Percentiles rank a stretch among this genome's conserved stretches.
Conservation (phyloP, 179 eudicot species). For the Actinidia arguta region DNA sequence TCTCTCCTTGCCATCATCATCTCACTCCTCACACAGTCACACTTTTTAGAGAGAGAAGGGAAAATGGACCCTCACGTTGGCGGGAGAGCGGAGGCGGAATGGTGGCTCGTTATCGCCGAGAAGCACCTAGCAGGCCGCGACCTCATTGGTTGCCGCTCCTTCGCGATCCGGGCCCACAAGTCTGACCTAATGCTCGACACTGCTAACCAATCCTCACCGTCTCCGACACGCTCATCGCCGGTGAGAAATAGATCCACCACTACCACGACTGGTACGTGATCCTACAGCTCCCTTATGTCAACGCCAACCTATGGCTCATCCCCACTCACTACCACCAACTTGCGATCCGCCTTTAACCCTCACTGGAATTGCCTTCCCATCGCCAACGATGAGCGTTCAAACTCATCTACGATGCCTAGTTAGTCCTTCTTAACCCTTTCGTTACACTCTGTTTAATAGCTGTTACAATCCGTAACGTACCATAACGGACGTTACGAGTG, state of each 20-base stretch:
- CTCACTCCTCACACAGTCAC: no score
- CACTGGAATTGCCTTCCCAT: slow-evolving; percentile 52
- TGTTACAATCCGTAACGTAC: no score
- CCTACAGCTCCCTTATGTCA: slow-evolving; percentile 57
- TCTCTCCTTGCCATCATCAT: no score
- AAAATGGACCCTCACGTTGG: slow-evolving; percentile 50
- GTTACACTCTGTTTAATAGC: no score
- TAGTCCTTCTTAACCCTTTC: no score
- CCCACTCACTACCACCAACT: slow-evolving; percentile 59
- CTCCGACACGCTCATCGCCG: slow-evolving; percentile 77
- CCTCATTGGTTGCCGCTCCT: slow-evolving; percentile 69
- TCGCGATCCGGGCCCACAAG: slow-evolving; percentile 80
- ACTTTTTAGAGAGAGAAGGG: slow-evolving; percentile 5
- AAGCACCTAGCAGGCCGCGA: slow-evolving; percentile 70
- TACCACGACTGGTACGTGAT: slow-evolving; percentile 72
- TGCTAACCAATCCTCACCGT: slow-evolving; percentile 76
- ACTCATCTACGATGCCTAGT: no score
- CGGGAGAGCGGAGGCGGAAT: slow-evolving; percentile 65
- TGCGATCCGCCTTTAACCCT: slow-evolving; percentile 56
- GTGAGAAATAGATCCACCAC: slow-evolving; percentile 57
- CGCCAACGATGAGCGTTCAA: no score
- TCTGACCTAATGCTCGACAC: slow-evolving; percentile 73
- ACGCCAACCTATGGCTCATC: slow-evolving; percentile 60
- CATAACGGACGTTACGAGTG: no score
- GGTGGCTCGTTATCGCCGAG: slow-evolving; percentile 76